These are phyloP conservation scores for Aureobasidium uvarum DNA, from an alignment of 2,329 filamentous ascomycete genomes.

Conservation along the genomic window DNA sequence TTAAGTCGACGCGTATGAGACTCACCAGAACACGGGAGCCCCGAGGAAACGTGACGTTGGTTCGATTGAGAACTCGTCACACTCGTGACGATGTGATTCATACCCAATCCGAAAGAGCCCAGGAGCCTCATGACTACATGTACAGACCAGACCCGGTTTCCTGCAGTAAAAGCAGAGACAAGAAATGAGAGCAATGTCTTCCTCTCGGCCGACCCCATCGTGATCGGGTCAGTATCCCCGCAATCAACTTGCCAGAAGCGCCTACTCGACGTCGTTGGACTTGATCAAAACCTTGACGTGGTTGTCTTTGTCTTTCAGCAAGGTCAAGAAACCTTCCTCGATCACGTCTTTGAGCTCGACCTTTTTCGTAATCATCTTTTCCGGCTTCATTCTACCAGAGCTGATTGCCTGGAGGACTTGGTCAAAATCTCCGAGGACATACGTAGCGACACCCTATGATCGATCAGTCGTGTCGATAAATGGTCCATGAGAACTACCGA, in stretches of 20 bases:
- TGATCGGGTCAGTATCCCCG: background rate
- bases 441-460: constrained; percentile 48
- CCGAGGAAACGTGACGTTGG: background rate
- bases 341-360: constrained; percentile 49
- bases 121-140: constrained; percentile 21
- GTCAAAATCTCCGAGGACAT: constrained; percentile 53
- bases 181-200: background rate
- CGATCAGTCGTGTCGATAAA: background rate
- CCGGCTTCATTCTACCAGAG: constrained; percentile 45
- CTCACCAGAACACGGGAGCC: background rate
- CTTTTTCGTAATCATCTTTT: constrained; percentile 52
- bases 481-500: background rate
- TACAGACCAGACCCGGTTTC: constrained; percentile 9
- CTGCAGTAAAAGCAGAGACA: background rate
- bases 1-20: background rate
- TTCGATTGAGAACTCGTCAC: background rate
- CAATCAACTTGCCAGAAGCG: background rate
- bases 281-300: constrained; percentile 51
- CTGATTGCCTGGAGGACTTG: constrained; percentile 49
- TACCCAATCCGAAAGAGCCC: background rate
- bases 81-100: background rate
- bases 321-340: constrained; percentile 48
- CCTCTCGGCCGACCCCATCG: constrained; percentile 1
- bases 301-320: constrained; percentile 52
- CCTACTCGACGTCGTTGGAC: constrained; percentile 12